A percentile compares a stretch with the other conserved stretches of the same genome.
phyloP scores from a whole-genome alignment of 345 rosid species.

The Turnera subulata region DNA sequence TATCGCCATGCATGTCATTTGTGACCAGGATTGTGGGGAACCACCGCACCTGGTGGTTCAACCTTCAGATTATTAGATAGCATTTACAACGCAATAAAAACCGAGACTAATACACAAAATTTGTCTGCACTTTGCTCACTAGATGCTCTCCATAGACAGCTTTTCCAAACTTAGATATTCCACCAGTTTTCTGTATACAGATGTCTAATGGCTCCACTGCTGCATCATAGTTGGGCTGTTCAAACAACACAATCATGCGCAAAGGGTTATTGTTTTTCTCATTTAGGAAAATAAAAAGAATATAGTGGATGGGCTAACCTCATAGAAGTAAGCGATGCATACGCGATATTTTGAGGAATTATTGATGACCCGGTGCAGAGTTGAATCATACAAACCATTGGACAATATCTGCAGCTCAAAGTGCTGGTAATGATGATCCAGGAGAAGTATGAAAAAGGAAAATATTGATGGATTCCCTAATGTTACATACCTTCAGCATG shows the following conservation, averaged over 20 bases:
- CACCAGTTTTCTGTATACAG: slow-evolving; percentile 45
- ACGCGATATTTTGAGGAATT: slow-evolving; percentile 52
- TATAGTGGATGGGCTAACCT: slow-evolving; percentile 39
- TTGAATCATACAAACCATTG: slow-evolving; percentile 79
- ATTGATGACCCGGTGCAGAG: slow-evolving; percentile 71
- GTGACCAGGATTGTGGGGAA: no score
- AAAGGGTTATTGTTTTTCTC: neutral
- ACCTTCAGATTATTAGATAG: no score
- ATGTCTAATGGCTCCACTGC: slow-evolving; percentile 69
- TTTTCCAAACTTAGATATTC: slow-evolving; percentile 36
- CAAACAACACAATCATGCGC: slow-evolving; percentile 1
- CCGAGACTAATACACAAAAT: slow-evolving; percentile 28
- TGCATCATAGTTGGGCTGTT: slow-evolving; percentile 66
- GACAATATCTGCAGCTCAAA: slow-evolving; percentile 57
- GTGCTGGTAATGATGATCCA: slow-evolving; percentile 1
- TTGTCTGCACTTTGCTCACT: slow-evolving; percentile 63
- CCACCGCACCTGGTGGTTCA: no score
- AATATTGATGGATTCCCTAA: neutral
- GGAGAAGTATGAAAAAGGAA: neutral
- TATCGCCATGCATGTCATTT: no score
- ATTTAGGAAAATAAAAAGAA: neutral
- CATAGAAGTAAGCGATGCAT: slow-evolving; percentile 67
- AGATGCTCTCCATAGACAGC: slow-evolving; percentile 87
- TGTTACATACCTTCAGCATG: slow-evolving; percentile 69
- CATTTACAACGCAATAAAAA: no score